Conservation (phyloP, 2,329 filamentous ascomycete species). For the Aureobasidium mangrovei region DNA sequence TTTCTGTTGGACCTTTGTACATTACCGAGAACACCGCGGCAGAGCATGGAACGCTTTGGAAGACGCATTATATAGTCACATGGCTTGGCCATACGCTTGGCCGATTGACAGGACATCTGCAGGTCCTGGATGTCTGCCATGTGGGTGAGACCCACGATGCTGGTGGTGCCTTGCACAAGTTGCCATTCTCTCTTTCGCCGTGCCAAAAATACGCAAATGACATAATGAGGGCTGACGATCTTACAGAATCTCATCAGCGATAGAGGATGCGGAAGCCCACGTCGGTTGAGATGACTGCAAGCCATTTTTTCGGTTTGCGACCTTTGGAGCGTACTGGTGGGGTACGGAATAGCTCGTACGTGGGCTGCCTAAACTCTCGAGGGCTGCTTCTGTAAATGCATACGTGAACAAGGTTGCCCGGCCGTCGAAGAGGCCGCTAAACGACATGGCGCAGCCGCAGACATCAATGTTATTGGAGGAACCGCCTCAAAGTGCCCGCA, state of each 20-base stretch:
- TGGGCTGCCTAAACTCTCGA: background rate
- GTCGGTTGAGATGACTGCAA: no score
- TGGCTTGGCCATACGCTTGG: background rate
- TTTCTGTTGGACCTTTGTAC: background rate
- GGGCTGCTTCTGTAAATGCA: background rate
- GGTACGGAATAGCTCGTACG: background rate
- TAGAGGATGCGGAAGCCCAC: background rate
- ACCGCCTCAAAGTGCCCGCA: background rate
- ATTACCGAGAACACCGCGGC: no score
- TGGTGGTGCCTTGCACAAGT: slow-evolving; percentile 1
- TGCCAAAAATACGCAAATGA: background rate
- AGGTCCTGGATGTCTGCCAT: slow-evolving; percentile 1
- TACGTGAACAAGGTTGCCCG: background rate
- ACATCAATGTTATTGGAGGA: background rate
- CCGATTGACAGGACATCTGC: background rate
- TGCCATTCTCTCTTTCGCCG: background rate
- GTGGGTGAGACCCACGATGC: background rate
- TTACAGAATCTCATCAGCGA: background rate
- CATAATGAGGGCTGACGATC: background rate
- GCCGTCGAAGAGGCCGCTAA: background rate
- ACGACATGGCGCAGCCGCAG: background rate
- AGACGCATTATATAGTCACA: background rate
- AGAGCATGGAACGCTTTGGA: no score
- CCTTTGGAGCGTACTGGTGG: background rate
- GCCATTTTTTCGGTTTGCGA: background rate